Evolutionary conservation across 2,329 filamentous ascomycete species (phyloP), one percentile per base, ranked within the genome.

Genomic region (Spiromastix sp.): DNA sequence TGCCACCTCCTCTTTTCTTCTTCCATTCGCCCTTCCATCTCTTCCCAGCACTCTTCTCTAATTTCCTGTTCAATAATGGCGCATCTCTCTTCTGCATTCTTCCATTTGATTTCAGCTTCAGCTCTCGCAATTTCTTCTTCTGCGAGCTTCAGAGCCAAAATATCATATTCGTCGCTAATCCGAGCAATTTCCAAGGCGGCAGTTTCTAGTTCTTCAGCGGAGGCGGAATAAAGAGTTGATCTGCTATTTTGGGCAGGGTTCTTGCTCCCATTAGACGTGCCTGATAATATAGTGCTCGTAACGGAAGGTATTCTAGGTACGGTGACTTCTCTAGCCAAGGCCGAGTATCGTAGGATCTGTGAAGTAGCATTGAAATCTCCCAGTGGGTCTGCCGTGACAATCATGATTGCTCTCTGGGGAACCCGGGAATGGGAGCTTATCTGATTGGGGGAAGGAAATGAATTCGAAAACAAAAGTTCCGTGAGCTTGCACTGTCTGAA

Each of bases 361-460:
- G 85, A 93, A 0, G 91, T 98, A 9, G 91, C 86, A 53, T 96
- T 96, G 66, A 87, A 95, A 58, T 98, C 91, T 24, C 91, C 89
- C 9, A 83, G 63, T 0, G 91, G 85, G 51, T 98, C 89, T 3
- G 89, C 91, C 0, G 89, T 94, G 11, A 96, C 89, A 38, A 98
- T 82, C 87, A 98, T 96, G 49, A 93, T 77, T 1, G 81, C 87
- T 50, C 82, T 87, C 55, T 96, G 91, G 0, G 85, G 82, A 13
- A 52, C 47, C 21, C 39, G 17, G 54, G 46, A 40, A 58, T 55
- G 30, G 55, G 56, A 64, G 54, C 38, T 70, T 63, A 24, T 67
- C 48, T 50, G 64, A 50, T 34, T 68, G 52, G 70, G 55, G 0
- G 80, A 82, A 42, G 71, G 86, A 65, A 80, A 96, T 13, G 74